These are phyloP conservation scores for Yamadazyma takamatsuzukensis DNA, from an alignment of 805 yeast genomes.

Conservation along the genomic window DNA sequence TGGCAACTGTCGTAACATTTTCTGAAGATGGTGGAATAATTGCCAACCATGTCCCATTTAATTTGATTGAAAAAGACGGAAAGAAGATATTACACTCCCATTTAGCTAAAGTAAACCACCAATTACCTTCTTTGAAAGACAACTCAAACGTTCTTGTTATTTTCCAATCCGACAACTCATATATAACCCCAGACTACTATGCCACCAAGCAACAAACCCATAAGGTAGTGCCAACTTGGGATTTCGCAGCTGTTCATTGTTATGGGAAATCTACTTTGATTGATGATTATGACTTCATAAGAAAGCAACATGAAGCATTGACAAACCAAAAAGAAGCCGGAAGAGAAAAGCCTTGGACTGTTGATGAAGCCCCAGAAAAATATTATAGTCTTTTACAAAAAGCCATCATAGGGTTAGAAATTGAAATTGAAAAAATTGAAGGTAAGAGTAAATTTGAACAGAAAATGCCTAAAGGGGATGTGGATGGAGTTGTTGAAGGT, in stretches of 20 bases:
- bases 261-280: slow-evolving; percentile 47
- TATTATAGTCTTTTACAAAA: slow-evolving; percentile 42
- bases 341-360: slow-evolving; percentile 47
- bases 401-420: slow-evolving; percentile 53
- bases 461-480: slow-evolving; percentile 38
- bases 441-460: slow-evolving; percentile 62
- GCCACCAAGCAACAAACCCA: slow-evolving; percentile 53
- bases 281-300: slow-evolving; percentile 44
- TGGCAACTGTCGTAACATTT: slow-evolving; percentile 48
- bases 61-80: slow-evolving; percentile 32
- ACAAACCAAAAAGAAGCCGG: slow-evolving; percentile 46
- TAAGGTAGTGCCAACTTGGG: slow-evolving; percentile 71
- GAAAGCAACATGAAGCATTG: slow-evolving; percentile 40
- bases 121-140: slow-evolving; percentile 37
- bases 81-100: slow-evolving; percentile 49
- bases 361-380: slow-evolving; percentile 53
- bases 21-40: slow-evolving; percentile 32
- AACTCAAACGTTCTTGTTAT: slow-evolving; percentile 44
- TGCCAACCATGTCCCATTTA: slow-evolving; percentile 59
- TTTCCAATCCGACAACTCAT: slow-evolving; percentile 50
- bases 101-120: slow-evolving; percentile 51
- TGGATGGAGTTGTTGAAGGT: slow-evolving; percentile 51
- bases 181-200: slow-evolving; percentile 60
- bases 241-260: slow-evolving; percentile 54
- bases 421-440: slow-evolving; percentile 44